These are phyloP conservation scores for Colletotrichum paranaense DNA, from an alignment of 2,329 filamentous ascomycete species.

Conservation along the genomic window DNA sequence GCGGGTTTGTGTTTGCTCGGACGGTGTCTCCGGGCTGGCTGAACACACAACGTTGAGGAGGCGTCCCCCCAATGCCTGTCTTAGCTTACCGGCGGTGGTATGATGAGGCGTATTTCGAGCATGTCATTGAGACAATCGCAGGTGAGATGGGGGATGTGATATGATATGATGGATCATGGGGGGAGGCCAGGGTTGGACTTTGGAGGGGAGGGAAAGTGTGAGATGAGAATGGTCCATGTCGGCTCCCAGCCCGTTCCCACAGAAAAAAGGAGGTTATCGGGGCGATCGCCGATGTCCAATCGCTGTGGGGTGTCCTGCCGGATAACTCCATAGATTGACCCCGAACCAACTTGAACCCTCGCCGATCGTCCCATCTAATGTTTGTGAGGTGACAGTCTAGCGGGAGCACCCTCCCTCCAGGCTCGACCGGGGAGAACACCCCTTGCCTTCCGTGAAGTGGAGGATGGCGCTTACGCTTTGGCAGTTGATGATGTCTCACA, in stretches of 20 bases:
- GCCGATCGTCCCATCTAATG: neutral
- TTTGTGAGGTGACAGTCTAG: neutral
- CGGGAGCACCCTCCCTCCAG: neutral
- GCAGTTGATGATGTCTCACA: constrained; percentile 1
- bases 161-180: neutral
- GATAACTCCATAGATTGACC: neutral
- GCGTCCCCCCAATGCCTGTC: constrained; percentile 1
- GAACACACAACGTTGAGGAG: constrained; percentile 16
- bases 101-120: neutral
- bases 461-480: neutral
- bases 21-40: neutral
- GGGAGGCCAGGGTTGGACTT: too few species aligned
- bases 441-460: constrained; percentile 9
- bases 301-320: neutral
- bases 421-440: neutral
- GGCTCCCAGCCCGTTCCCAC: neutral
- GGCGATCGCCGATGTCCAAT: neutral
- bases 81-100: neutral
- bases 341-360: neutral
- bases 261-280: neutral
- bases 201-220: too few species aligned
- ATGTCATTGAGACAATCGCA: neutral
- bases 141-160: neutral
- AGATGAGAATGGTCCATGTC: neutral
- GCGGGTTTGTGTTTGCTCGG: neutral